Evolutionary conservation across 2,329 filamentous ascomycete species (phyloP).

Genomic region (Trichoderma sp.): DNA sequence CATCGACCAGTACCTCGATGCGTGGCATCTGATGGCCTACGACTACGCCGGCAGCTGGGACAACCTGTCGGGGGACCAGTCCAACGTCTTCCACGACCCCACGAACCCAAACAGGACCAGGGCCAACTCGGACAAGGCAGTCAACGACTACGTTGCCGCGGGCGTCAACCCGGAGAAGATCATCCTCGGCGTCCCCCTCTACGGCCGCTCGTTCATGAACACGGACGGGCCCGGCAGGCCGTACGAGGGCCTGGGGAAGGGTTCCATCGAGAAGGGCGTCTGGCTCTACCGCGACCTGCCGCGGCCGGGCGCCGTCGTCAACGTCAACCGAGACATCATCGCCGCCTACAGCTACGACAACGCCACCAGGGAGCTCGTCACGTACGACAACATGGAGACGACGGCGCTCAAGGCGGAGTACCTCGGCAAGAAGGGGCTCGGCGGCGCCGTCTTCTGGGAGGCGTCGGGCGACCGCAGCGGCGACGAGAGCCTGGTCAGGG

Average conservation of each 20-base stretch:
- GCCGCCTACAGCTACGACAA: conserved; percentile 74
- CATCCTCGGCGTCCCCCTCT: conserved; percentile 75
- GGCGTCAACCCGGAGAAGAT: conserved; percentile 67
- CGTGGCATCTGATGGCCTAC: conserved; percentile 68
- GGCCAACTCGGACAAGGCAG: conserved; percentile 67
- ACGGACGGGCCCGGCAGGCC: conserved; percentile 67
- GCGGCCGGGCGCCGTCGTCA: conserved; percentile 56
- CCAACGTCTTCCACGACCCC: conserved; percentile 65
- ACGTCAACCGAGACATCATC: conserved; percentile 58
- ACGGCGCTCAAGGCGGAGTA: conserved; percentile 65
- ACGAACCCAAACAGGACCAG: conserved; percentile 61
- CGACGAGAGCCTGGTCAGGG: conserved; percentile 59
- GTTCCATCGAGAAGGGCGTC: conserved; percentile 60
- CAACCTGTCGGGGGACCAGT: conserved; percentile 62
- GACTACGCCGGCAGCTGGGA: conserved; percentile 73
- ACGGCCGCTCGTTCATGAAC: conserved; percentile 72
- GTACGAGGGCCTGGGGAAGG: conserved; percentile 65
- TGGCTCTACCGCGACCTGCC: conserved; percentile 77
- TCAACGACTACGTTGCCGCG: conserved; percentile 54
- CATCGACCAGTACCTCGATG: conserved; percentile 62
- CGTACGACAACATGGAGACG: conserved; percentile 66
- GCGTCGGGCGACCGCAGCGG: conserved; percentile 65
- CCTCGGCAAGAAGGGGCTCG: conserved; percentile 61
- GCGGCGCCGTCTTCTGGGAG: conserved; percentile 86
- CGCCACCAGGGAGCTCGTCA: conserved; percentile 62